These are phyloP conservation scores for Solanum sitiens DNA, from an alignment of 257 asterid species.

Conservation along the genomic window DNA sequence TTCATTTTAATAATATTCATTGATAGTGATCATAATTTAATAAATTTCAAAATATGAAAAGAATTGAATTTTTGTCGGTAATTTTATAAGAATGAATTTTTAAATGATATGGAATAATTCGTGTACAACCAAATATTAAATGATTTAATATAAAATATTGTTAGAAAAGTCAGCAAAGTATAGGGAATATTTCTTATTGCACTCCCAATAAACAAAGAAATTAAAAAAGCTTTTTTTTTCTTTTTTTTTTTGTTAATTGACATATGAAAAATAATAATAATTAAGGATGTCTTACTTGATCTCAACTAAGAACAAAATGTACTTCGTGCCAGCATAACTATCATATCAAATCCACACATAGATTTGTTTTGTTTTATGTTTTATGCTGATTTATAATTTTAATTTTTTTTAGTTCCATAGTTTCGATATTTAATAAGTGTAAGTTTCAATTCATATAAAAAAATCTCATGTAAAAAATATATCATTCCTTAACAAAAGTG, in stretches of 20 bases:
- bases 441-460: neutral
- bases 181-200: neutral
- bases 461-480: neutral
- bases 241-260: neutral
- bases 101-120: neutral
- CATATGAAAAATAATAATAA: neutral
- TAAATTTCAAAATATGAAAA: neutral
- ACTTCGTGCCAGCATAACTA: neutral
- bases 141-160: neutral
- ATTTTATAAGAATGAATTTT: neutral
- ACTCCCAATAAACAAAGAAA: neutral
- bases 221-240: neutral
- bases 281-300: neutral
- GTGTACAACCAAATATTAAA: neutral
- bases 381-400: neutral
- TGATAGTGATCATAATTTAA: neutral
- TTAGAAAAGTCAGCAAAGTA: neutral
- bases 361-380: neutral
- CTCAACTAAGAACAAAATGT: neutral
- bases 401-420: neutral
- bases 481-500: rapidly evolving
- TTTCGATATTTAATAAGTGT: neutral
- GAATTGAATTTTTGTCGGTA: neutral
- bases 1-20: neutral
- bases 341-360: neutral